These are phyloP conservation scores for Suillus lakei DNA, from an alignment of 768 basidiomycete species.

Conservation along the genomic window DNA sequence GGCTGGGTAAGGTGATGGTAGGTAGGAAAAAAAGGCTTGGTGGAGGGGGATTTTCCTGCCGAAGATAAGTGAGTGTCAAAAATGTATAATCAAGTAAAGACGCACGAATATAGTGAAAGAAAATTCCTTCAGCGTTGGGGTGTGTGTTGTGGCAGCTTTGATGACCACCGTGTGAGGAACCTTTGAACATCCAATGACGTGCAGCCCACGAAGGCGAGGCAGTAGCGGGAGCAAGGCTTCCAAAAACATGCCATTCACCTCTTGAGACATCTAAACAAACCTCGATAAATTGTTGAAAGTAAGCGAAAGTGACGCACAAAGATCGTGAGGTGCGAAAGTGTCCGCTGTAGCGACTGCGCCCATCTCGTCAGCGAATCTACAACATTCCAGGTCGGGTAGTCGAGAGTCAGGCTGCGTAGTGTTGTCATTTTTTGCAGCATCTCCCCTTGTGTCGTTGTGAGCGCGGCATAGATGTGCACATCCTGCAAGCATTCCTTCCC, in stretches of 20 bases:
- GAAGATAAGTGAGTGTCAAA: constrained; percentile 7
- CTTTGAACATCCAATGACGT: constrained; percentile 64
- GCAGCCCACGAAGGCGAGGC: constrained; percentile 58
- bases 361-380: constrained; percentile 64
- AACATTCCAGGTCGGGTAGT: constrained; percentile 66
- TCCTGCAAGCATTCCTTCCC: constrained; percentile 49
- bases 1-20: constrained; percentile 42
- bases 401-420: constrained; percentile 54
- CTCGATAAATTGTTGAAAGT: background rate
- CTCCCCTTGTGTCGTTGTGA: constrained; percentile 55
- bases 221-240: constrained; percentile 51
- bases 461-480: constrained; percentile 54
- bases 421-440: constrained; percentile 44
- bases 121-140: constrained; percentile 61
- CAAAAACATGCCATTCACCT: constrained; percentile 58
- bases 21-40: constrained; percentile 11
- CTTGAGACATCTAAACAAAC: constrained; percentile 52
- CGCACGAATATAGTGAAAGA: constrained; percentile 66
- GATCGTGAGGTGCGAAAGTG: constrained; percentile 59
- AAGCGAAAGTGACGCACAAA: constrained; percentile 48
- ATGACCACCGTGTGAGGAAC: constrained; percentile 58
- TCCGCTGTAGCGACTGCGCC: constrained; percentile 46
- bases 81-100: constrained; percentile 13
- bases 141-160: constrained; percentile 44
- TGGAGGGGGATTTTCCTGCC: constrained; percentile 20